Base-by-base conservation (phyloP, 495 filamentous ascomycete genomes). In the Usnea hakonensis region DNA sequence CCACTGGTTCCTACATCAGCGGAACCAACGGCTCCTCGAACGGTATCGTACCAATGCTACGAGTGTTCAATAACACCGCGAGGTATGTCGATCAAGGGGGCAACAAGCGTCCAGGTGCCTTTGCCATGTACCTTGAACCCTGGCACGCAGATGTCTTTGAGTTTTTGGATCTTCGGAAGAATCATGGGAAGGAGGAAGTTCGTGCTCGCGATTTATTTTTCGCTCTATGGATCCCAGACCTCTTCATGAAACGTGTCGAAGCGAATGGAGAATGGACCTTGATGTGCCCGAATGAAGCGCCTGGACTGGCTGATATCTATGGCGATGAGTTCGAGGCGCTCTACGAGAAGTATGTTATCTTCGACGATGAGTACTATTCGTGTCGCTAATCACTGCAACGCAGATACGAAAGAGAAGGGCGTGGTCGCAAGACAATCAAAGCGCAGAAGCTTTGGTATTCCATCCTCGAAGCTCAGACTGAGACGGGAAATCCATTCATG, bases 161-260 rank as follows among this genome's bases (percentile, higher is more conserved):
- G 72, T 98, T 95, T 81, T 83, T 98, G 65, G 94, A 98, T 71
- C 85, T 98, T 50, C 88, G 94, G 65, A 98, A 98, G 86, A 98
- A 98, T 76, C 94, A 98, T 74, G 94, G 94, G 65, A 98, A 98
- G 76, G 94, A 98, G 71, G 94, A 98, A 77, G 83, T 95, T 60
- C 90, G 94, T 68, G 94, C 94, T 66, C 92, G 94, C 71, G 94
- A 98, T 75, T 82, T 98, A 32, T 98, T 98, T 86, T 91, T 93
- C 65, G 94, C 94, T 67, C 84, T 98, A 53, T 98, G 94, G 94
- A 95, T 95, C 61, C 92, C 95, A 21, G 94, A 98, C 79, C 83
- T 98, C 32, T 98, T 98, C 85, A 98, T 98, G 94, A 95, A 94
- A 81, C 91, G 94, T 69, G 92, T 98, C 54, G 91, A 98, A 79